A percentile compares a stretch with the other conserved stretches of the same genome.
These are phyloP conservation scores for Pezicula rhizophila DNA, from an alignment of 2,329 filamentous ascomycete genomes.

Conservation along the genomic window DNA sequence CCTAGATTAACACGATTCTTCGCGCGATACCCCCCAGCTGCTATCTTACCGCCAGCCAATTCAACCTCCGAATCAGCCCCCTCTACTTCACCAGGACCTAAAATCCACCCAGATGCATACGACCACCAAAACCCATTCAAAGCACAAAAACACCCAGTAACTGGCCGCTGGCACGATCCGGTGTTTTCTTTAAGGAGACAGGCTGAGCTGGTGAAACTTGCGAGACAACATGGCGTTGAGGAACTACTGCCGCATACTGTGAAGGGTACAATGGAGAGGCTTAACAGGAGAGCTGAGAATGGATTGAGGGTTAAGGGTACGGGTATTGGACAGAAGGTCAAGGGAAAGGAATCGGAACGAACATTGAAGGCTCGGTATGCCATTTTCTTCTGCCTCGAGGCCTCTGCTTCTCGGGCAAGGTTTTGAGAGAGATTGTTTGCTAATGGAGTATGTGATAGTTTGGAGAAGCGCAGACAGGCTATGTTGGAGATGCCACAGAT, in stretches of 20 bases:
- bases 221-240: slow-evolving; percentile 71
- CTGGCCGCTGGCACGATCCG: slow-evolving; percentile 78
- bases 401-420: neutral
- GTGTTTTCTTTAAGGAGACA: slow-evolving; percentile 79
- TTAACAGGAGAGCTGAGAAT: slow-evolving; percentile 67
- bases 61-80: slow-evolving; percentile 33
- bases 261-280: slow-evolving; percentile 68
- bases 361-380: slow-evolving; percentile 69
- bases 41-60: slow-evolving; percentile 42
- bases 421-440: slow-evolving; percentile 21
- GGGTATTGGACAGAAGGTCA: slow-evolving; percentile 85
- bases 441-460: slow-evolving; percentile 40
- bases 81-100: slow-evolving; percentile 12
- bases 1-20: slow-evolving; percentile 79
- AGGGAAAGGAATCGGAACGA: slow-evolving; percentile 91
- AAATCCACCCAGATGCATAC: slow-evolving; percentile 22
- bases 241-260: slow-evolving; percentile 70
- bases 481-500: slow-evolving; percentile 94
- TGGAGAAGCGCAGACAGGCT: slow-evolving; percentile 84
- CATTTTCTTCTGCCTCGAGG: slow-evolving; percentile 1
- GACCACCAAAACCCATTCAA: slow-evolving; percentile 68
- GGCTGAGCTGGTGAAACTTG: slow-evolving; percentile 85
- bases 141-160: slow-evolving; percentile 69
- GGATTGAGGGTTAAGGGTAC: slow-evolving; percentile 87
- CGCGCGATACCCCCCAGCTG: slow-evolving; percentile 74